A percentile compares a stretch with the other conserved stretches of the same genome.
Conservation (phyloP, 257 asterid genomes). For the Ballota nigra region DNA sequence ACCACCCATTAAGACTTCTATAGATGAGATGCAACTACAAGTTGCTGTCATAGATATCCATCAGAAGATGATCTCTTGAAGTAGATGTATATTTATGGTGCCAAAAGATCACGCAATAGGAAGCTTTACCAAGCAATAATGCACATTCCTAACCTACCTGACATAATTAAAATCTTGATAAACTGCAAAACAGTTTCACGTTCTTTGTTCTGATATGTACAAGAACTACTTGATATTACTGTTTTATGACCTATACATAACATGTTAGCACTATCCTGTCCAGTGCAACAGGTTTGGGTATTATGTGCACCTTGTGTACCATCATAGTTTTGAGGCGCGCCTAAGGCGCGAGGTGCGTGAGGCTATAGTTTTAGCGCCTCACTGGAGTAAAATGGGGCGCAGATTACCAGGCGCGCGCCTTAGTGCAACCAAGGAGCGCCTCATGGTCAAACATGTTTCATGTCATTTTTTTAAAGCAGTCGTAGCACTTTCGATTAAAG, state of each 20-base stretch:
- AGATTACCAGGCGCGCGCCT: too few species aligned
- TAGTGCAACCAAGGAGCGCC: too few species aligned
- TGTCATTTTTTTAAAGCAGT: too few species aligned
- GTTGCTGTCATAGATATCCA: not conserved
- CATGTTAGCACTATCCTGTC: not conserved
- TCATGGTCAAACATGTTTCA: too few species aligned
- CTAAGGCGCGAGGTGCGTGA: too few species aligned
- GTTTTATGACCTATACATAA: not conserved
- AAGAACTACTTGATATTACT: not conserved
- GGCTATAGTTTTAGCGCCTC: too few species aligned
- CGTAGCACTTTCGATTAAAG: too few species aligned
- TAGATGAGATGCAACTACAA: conserved; percentile 3
- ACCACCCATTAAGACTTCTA: not conserved
- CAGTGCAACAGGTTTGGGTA: too few species aligned
- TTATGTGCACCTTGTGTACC: too few species aligned
- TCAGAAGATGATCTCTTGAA: not conserved
- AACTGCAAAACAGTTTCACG: not conserved
- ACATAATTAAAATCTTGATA: not conserved
- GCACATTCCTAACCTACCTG: not conserved
- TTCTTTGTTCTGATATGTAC: not conserved
- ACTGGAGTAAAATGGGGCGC: too few species aligned
- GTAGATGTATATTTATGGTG: not conserved
- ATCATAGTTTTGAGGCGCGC: too few species aligned
- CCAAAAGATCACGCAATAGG: not conserved
- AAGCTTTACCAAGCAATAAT: not conserved